These are phyloP conservation scores for Xanthoconium separans DNA, from an alignment of 1,284 basidiomycete genomes.

Conservation along the genomic window DNA sequence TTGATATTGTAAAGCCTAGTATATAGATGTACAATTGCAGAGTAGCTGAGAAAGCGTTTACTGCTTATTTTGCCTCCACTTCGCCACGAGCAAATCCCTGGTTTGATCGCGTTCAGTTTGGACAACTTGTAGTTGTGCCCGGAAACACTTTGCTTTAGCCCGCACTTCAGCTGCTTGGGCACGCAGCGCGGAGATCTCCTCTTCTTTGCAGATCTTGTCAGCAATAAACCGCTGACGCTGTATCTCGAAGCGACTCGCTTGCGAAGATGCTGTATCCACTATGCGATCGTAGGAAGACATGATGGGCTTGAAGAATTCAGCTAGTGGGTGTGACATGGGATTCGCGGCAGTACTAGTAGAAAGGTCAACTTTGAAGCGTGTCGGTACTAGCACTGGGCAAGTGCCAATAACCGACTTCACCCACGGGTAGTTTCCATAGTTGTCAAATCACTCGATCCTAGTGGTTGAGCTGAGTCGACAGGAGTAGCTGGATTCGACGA, in stretches of 20 bases:
- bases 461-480: background rate
- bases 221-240: conserved; percentile 3
- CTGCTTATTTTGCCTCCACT: conserved; percentile 1
- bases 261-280: background rate
- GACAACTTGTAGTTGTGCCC: conserved; percentile 1
- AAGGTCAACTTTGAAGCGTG: background rate
- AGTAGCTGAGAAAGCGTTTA: background rate
- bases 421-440: background rate
- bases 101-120: conserved; percentile 4
- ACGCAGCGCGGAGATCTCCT: conserved; percentile 4
- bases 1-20: background rate
- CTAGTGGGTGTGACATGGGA: background rate
- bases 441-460: background rate
- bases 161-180: conserved; percentile 8
- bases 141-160: conserved; percentile 5
- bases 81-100: conserved; percentile 8
- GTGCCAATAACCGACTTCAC: background rate
- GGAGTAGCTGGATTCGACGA: background rate
- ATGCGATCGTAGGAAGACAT: conserved; percentile 2
- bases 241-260: conserved; percentile 3
- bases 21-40: background rate
- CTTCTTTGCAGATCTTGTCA: conserved; percentile 1
- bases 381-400: background rate
- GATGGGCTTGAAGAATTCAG: conserved; percentile 6
- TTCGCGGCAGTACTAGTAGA: background rate